phyloP scores from a whole-genome alignment of 768 basidiomycete species.

The Mycena belliarum region DNA sequence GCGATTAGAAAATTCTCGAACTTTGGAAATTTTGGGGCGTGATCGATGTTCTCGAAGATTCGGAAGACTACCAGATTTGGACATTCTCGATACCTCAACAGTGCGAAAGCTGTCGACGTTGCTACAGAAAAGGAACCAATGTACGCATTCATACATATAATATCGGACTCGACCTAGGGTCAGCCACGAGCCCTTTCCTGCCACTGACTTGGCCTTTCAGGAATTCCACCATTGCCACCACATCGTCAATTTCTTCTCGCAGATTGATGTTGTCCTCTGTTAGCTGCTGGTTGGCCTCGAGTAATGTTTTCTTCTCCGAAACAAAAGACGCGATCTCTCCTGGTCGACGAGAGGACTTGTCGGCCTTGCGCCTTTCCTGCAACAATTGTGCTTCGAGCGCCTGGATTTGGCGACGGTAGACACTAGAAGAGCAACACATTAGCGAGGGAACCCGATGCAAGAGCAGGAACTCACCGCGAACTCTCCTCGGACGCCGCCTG shows the following conservation, averaged over 20 bases:
- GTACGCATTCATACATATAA: slow-evolving; percentile 21
- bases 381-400: slow-evolving; percentile 58
- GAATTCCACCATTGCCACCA: slow-evolving; percentile 70
- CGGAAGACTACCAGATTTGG: background rate
- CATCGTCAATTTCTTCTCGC: slow-evolving; percentile 60
- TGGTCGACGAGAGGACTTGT: slow-evolving; percentile 32
- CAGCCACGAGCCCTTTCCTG: slow-evolving; percentile 41
- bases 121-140: background rate
- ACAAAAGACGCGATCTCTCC: slow-evolving; percentile 47
- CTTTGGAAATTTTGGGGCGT: slow-evolving; percentile 30
- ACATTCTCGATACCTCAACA: too few species aligned
- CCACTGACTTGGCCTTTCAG: slow-evolving; percentile 60
- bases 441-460: background rate
- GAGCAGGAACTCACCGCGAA: slow-evolving; percentile 50
- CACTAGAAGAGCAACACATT: slow-evolving; percentile 36
- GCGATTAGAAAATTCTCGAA: background rate
- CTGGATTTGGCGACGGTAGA: slow-evolving; percentile 60
- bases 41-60: background rate
- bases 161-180: slow-evolving; percentile 46
- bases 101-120: too few species aligned
- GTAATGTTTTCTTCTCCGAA: slow-evolving; percentile 46
- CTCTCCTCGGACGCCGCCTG: slow-evolving; percentile 57
- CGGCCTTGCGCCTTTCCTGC: slow-evolving; percentile 44
- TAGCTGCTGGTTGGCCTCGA: slow-evolving; percentile 52
- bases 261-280: slow-evolving; percentile 59